phyloP scores from a whole-genome alignment of 768 basidiomycete genomes.

The Chalciporus sphaerocephalus region DNA sequence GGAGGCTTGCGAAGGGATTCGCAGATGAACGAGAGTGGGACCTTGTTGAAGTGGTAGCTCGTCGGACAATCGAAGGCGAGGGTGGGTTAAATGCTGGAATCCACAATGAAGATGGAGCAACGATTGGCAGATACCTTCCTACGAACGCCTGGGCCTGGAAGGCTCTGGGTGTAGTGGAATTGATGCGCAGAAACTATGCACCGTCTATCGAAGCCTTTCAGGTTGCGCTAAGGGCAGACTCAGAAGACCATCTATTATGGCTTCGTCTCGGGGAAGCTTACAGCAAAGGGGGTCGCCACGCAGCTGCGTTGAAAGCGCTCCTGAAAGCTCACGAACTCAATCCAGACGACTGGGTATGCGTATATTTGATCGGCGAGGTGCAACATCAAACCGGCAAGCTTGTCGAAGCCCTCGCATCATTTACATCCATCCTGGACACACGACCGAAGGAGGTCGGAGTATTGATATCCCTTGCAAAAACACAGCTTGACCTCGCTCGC shows the following conservation, averaged over 20 bases:
- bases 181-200: slow-evolving; percentile 71
- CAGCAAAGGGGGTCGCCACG: slow-evolving; percentile 78
- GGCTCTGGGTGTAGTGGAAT: slow-evolving; percentile 84
- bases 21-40: slow-evolving; percentile 95
- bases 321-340: slow-evolving; percentile 66
- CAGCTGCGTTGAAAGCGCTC: slow-evolving; percentile 86
- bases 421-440: slow-evolving; percentile 49
- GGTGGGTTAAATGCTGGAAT: slow-evolving; percentile 67
- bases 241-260: slow-evolving; percentile 81
- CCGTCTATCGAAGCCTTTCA: slow-evolving; percentile 82
- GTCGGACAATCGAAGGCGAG: slow-evolving; percentile 89
- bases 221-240: slow-evolving; percentile 74
- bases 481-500: slow-evolving; percentile 67
- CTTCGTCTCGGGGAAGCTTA: slow-evolving; percentile 90
- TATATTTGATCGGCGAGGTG: slow-evolving; percentile 81
- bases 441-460: slow-evolving; percentile 71
- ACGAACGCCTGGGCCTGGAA: slow-evolving; percentile 98
- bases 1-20: slow-evolving; percentile 80
- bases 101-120: slow-evolving; percentile 38
- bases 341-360: slow-evolving; percentile 77
- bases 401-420: slow-evolving; percentile 66
- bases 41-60: slow-evolving; percentile 89
- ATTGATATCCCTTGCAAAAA: slow-evolving; percentile 63
- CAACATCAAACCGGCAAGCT: slow-evolving; percentile 73
- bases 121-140: slow-evolving; percentile 53